phyloP scores from a whole-genome alignment of 1,139 yeast genomes.

The Chernovozyma sophiae-reginae region DNA sequence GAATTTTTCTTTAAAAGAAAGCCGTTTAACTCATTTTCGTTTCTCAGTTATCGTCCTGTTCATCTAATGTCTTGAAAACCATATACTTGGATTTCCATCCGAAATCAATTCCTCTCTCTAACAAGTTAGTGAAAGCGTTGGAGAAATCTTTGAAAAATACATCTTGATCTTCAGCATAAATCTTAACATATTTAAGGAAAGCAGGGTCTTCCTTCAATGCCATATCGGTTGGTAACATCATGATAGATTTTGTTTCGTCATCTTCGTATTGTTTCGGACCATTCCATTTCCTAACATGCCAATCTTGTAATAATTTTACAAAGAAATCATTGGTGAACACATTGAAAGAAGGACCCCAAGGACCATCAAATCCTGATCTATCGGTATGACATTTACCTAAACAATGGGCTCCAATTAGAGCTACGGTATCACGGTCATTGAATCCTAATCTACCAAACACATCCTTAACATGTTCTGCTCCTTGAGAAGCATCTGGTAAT shows the following conservation, averaged over 20 bases:
- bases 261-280: slow-evolving; percentile 78
- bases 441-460: slow-evolving; percentile 72
- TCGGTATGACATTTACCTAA: slow-evolving; percentile 71
- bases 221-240: slow-evolving; percentile 90
- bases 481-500: slow-evolving; percentile 77
- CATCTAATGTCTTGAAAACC: slow-evolving; percentile 67
- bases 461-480: slow-evolving; percentile 63
- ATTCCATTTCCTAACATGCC: slow-evolving; percentile 75
- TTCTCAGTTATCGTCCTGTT: slow-evolving; percentile 44
- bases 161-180: slow-evolving; percentile 69
- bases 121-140: slow-evolving; percentile 59
- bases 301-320: slow-evolving; percentile 66
- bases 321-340: slow-evolving; percentile 80
- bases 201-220: slow-evolving; percentile 64
- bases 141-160: slow-evolving; percentile 71
- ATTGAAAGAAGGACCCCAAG: slow-evolving; percentile 92
- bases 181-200: slow-evolving; percentile 62
- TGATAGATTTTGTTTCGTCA: slow-evolving; percentile 64
- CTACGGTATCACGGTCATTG: slow-evolving; percentile 79
- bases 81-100: slow-evolving; percentile 43
- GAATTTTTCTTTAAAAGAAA: no score
- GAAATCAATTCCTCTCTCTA: slow-evolving; percentile 72
- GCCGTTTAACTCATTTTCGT: no score
- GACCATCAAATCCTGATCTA: slow-evolving; percentile 80
- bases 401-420: slow-evolving; percentile 84